These are phyloP conservation scores for Podila epicladia DNA, from an alignment of 192 early-diverging fungal genomes.

Conservation along the genomic window DNA sequence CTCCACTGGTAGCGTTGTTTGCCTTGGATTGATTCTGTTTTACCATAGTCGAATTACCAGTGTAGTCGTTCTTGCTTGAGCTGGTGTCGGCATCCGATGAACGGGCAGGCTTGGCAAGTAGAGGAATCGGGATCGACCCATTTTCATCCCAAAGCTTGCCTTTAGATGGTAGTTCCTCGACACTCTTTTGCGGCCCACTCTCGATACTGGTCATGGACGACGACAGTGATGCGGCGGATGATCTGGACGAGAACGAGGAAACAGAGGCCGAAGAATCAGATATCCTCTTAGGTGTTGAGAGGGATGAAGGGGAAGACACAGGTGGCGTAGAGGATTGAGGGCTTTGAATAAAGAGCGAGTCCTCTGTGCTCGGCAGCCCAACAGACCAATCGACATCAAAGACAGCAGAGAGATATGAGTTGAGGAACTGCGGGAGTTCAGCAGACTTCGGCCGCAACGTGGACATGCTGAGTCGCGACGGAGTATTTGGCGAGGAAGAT, in stretches of 20 bases:
- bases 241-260: slow-evolving; percentile 14
- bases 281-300: not conserved
- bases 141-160: slow-evolving; percentile 1
- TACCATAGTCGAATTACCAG: not conserved
- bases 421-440: slow-evolving; percentile 35
- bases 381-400: slow-evolving; percentile 50
- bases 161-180: not conserved
- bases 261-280: not conserved
- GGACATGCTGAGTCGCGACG: not conserved
- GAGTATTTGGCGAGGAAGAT: not conserved
- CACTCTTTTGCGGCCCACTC: not conserved
- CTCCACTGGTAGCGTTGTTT: not conserved
- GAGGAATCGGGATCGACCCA: not conserved
- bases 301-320: not conserved
- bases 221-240: slow-evolving; percentile 11
- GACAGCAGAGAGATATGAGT: slow-evolving; percentile 37
- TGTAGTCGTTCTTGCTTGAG: not conserved
- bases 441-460: slow-evolving; percentile 35
- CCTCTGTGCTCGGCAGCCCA: slow-evolving; percentile 30
- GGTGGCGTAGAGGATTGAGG: not conserved
- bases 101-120: not conserved
- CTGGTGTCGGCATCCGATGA: not conserved
- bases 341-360: slow-evolving; percentile 26
- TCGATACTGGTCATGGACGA: slow-evolving; percentile 11
- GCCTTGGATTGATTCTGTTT: not conserved